Evolutionary conservation across 257 asterid species (phyloP), one percentile per base, ranked within the genome.

Genomic region (Ocimum tenuiflorum): DNA sequence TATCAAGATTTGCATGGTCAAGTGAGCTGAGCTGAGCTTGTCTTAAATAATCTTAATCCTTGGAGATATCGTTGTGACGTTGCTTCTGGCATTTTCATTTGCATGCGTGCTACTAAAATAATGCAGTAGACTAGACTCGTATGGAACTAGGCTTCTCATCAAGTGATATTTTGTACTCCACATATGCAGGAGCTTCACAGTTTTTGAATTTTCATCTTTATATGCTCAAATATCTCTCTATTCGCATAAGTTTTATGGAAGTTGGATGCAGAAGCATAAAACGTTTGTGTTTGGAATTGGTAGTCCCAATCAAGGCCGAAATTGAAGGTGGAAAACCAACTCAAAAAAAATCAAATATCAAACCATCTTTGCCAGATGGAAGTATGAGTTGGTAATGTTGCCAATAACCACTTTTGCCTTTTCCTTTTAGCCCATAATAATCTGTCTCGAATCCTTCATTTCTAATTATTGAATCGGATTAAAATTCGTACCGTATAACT

Each of bases 1-100:
- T 62, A 89, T 89, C 69, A 89, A 83, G 83, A 89, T 89, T 51
- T 86, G 95, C 75, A 0, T 81, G 1, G 95, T 88, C 11, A 86
- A 88, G 73, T 86, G 19, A 39, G 45, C 31, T 24, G 4, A 1
- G 31, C 1, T n/a, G n/a, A n/a, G n/a, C n/a, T n/a, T n/a, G n/a
- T n/a, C n/a, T n/a, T n/a, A n/a, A n/a, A n/a, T n/a, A n/a, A n/a
- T n/a, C n/a, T n/a, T n/a, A n/a, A n/a, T n/a, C n/a, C n/a, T n/a
- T n/a, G n/a, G n/a, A n/a, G n/a, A n/a, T n/a, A n/a, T 4, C 31
- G 3, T 24, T 4, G 4, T 1, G 31, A 4, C 1, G 1, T 1
- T 1, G 4, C 4, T 1, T 1, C 31, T 24, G 31, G 3, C 31
- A 24, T 24, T 24, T 24, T 1, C 31, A 24, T 24, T 24, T 24